These are phyloP conservation scores for Pestalotiopsis sp. DNA, from an alignment of 2,329 filamentous ascomycete species.

Conservation along the genomic window DNA sequence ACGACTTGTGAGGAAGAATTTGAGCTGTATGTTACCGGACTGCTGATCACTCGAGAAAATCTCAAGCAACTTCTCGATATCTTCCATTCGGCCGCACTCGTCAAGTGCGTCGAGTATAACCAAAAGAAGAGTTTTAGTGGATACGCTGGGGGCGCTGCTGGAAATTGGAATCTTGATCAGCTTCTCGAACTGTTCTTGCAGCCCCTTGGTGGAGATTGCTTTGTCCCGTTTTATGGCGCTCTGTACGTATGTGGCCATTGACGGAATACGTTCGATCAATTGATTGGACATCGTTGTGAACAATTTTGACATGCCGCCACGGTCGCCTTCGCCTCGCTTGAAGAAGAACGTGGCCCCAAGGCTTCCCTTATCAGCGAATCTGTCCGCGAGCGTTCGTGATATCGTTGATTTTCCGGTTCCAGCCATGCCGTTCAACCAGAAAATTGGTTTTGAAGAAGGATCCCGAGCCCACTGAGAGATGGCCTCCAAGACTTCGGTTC, in stretches of 20 bases:
- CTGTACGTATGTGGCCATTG: slow-evolving; percentile 28
- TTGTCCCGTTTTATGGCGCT: slow-evolving; percentile 33
- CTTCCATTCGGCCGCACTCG: slow-evolving; percentile 32
- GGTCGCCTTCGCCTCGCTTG: slow-evolving; percentile 42
- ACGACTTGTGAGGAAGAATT: slow-evolving; percentile 42
- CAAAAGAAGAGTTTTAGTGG: not conserved
- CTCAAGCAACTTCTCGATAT: slow-evolving; percentile 31
- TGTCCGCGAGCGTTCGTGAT: slow-evolving; percentile 33
- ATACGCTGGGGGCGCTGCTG: not conserved
- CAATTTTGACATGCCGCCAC: slow-evolving; percentile 36
- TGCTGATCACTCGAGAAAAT: slow-evolving; percentile 21
- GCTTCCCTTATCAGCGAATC: not conserved
- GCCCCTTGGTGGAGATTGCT: slow-evolving; percentile 28
- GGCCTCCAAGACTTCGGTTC: slow-evolving; percentile 31
- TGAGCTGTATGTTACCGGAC: slow-evolving; percentile 19
- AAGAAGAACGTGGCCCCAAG: slow-evolving; percentile 45
- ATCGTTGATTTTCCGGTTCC: slow-evolving; percentile 45
- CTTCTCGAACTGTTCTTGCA: slow-evolving; percentile 42
- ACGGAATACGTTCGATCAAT: slow-evolving; percentile 30
- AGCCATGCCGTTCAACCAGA: slow-evolving; percentile 40
- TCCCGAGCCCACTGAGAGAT: slow-evolving; percentile 22
- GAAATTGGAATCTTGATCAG: slow-evolving; percentile 40
- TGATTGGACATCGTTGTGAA: slow-evolving; percentile 43
- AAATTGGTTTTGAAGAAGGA: not conserved
- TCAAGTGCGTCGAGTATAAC: slow-evolving; percentile 38